A percentile compares a stretch with the other conserved stretches of the same genome.
Conservation (phyloP, 805 yeast genomes). For the Candida golubevii region DNA sequence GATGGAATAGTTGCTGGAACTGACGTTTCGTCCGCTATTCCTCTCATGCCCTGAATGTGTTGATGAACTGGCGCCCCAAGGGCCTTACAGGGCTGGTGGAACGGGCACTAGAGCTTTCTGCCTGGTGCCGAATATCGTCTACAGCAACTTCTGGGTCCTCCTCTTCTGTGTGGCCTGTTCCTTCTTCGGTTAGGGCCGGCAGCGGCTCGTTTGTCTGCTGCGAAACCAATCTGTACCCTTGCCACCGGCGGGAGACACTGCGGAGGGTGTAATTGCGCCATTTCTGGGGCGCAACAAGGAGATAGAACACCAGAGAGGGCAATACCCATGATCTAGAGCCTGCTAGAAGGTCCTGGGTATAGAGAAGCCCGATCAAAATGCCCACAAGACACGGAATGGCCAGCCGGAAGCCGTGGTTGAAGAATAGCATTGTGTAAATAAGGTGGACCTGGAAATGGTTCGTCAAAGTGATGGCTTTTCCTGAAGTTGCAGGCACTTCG, state of each 20-base stretch:
- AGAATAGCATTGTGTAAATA: slow-evolving; percentile 30
- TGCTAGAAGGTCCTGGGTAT: slow-evolving; percentile 41
- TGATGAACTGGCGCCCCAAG: slow-evolving; percentile 55
- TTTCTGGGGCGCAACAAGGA: slow-evolving; percentile 27
- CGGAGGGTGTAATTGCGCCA: slow-evolving; percentile 6
- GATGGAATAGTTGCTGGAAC: too few species aligned
- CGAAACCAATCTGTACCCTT: slow-evolving; percentile 12
- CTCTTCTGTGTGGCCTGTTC: slow-evolving; percentile 3
- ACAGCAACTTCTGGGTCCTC: slow-evolving; percentile 24
- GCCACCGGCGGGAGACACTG: slow-evolving; percentile 5
- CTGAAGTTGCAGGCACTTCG: slow-evolving; percentile 11
- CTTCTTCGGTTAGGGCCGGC: slow-evolving; percentile 5
- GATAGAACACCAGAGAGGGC: slow-evolving; percentile 24
- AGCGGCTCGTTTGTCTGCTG: not conserved
- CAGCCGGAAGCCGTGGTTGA: slow-evolving; percentile 43
- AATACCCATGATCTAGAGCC: slow-evolving; percentile 34
- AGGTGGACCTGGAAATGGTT: slow-evolving; percentile 40
- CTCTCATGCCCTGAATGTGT: slow-evolving; percentile 43
- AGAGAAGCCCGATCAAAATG: slow-evolving; percentile 40
- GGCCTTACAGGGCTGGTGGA: slow-evolving; percentile 62
- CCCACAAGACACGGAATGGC: slow-evolving; percentile 37
- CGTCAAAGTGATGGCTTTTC: slow-evolving; percentile 19
- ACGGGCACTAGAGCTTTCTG: slow-evolving; percentile 18
- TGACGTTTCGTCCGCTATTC: too few species aligned
- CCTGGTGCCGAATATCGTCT: slow-evolving; percentile 14